Base-by-base conservation (phyloP, 148 eudicot species). In the Diospyros lotus region DNA sequence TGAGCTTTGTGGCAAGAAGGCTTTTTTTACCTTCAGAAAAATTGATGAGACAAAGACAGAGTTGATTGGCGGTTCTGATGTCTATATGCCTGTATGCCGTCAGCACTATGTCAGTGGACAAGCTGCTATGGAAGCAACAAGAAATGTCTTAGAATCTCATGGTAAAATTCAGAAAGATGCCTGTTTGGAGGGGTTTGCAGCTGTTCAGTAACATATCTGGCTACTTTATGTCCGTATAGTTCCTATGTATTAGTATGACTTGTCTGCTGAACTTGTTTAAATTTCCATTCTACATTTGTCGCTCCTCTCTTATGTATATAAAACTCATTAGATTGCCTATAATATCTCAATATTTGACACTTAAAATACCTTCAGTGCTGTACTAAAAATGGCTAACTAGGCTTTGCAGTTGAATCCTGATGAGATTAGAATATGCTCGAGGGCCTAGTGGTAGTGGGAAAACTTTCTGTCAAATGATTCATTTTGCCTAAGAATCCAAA, bases 1-100 rank as follows among this genome's bases (percentile, higher is more conserved):
- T 64, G 97, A 92, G 64, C 53, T 90, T 1, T 95, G 99, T 79
- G 91, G 94, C 43, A 88, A 88, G 68, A 69, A 77, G 2, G 99
- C 99, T 0, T 79, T 90, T 76, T 95, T 92, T 73, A 90, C 99
- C 0, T 68, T 92, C 15, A 79, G 96, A 77, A 95, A 92, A 79
- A 87, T 88, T 0, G 88, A 74, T 18, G 93, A 88, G 79, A 83
- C 86, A 0, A 66, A 86, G 72, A 92, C 89, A 0, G 94, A 95
- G 81, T 78, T 95, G 59, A 85, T 95, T 43, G 97, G 96, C 9
- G 97, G 97, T 15, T 83, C 87, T 54, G 94, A 95, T 78, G 58
- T 89, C 2, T 95, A 95, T 78, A 92, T 90, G 96, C 96, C 97
- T 15, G 97, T 95, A 42, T 95, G 99, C 77, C 94, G 97, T 54